Evolutionary conservation across 495 filamentous ascomycete genomes (phyloP).

Genomic region (Chaetomium cochliodes): DNA sequence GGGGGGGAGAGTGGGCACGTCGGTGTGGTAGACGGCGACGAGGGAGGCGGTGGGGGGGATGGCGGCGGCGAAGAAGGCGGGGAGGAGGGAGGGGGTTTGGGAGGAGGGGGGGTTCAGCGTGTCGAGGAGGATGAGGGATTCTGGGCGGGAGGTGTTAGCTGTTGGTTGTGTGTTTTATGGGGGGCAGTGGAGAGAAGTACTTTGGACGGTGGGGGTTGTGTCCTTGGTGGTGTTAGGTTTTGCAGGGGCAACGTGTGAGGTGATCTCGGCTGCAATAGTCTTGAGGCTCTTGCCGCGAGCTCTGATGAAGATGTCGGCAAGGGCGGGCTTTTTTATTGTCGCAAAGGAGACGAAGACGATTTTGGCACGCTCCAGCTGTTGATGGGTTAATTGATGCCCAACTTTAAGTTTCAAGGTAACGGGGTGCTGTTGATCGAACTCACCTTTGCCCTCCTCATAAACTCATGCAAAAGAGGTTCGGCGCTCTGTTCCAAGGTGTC

Average conservation of each 20-base stretch:
- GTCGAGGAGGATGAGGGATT: slow-evolving; percentile 63
- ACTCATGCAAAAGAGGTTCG: slow-evolving; percentile 67
- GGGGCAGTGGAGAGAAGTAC: slow-evolving; percentile 36
- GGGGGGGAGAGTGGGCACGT: background rate
- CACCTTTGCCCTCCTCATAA: slow-evolving; percentile 69
- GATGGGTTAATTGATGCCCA: slow-evolving; percentile 6
- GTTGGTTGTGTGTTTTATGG: slow-evolving; percentile 13
- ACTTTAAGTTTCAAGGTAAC: background rate
- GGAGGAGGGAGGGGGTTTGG: slow-evolving; percentile 43
- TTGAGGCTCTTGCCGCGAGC: slow-evolving; percentile 57
- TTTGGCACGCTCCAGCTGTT: slow-evolving; percentile 51
- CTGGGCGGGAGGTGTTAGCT: slow-evolving; percentile 42
- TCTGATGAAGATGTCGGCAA: slow-evolving; percentile 62
- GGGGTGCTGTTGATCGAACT: background rate
- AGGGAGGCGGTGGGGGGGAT: slow-evolving; percentile 51
- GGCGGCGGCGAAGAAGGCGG: slow-evolving; percentile 54
- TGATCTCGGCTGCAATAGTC: slow-evolving; percentile 57
- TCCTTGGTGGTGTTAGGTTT: slow-evolving; percentile 28
- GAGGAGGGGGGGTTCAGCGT: slow-evolving; percentile 54
- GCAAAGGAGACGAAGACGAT: slow-evolving; percentile 77
- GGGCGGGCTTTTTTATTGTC: slow-evolving; percentile 56
- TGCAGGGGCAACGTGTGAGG: slow-evolving; percentile 47
- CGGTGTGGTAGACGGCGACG: no score
- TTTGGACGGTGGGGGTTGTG: slow-evolving; percentile 35
- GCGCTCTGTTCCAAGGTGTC: slow-evolving; percentile 84